Evolutionary conservation across 2,329 filamentous ascomycete species (phyloP), one percentile per base, ranked within the genome.

Genomic region (Colletotrichum tropicicola): DNA sequence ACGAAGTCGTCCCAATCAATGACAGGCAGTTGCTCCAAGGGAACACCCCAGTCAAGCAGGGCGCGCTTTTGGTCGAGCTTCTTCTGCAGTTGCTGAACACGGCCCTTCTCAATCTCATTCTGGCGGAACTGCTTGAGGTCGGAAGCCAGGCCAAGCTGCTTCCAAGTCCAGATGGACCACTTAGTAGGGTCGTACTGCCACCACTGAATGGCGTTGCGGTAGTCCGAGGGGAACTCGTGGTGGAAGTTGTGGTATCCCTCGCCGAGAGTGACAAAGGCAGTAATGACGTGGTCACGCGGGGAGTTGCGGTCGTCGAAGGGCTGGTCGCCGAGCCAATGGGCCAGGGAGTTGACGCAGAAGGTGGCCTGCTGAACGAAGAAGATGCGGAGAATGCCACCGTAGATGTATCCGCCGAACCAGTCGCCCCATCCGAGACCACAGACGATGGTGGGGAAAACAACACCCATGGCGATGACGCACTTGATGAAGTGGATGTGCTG

Each of bases 211-310:
- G 92, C 93, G 77, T 97, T 97, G 77, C 93, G 92, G 88, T 96
- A 97, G 79, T 97, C 93, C 10, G 92, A 95, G 58, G 93, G 93
- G 82, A 97, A 97, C 79, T 97, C 93, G 85, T 97, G 93, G 82
- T 97, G 93, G 87, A 97, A 97, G 86, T 97, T 97, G 87, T 97
- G 93, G 83, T 97, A 97, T 28, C 93, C 93, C 81, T 94, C 93
- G 51, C 93, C 93, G 21, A 97, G 90, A 44, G 93, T 97, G 71
- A 93, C 90, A 17, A 97, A 82, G 45, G 93, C 93, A 41, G 93
- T 97, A 79, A 97, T 88, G 75, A 95, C 87, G 80, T 97, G 92
- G 74, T 97, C 93, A 77, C 93, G 91, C 68, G 93, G 93, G 66
- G 91, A 94, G 88, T 97, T 95, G 80, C 92, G 91, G 86, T 97